A percentile compares a stretch with the other conserved stretches of the same genome.
These are phyloP conservation scores for Venturia effusa DNA, from an alignment of 2,329 filamentous ascomycete species.

Conservation along the genomic window DNA sequence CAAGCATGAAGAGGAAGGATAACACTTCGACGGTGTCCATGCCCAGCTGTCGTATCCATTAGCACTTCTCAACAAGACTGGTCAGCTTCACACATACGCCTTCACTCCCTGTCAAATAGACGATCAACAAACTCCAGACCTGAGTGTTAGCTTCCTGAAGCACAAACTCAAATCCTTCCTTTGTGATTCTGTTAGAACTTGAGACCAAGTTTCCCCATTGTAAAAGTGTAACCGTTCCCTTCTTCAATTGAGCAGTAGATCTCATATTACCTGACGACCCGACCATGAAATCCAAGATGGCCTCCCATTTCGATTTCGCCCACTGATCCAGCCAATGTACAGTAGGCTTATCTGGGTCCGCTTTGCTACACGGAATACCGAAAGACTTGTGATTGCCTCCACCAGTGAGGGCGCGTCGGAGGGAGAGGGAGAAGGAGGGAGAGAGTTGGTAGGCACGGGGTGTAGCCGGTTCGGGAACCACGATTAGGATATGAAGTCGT, in stretches of 20 bases:
- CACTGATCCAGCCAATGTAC: slow-evolving; percentile 70
- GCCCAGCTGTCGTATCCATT: slow-evolving; percentile 34
- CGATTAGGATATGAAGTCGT: slow-evolving; percentile 72
- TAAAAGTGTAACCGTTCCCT: slow-evolving; percentile 76
- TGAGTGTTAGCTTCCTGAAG: slow-evolving; percentile 93
- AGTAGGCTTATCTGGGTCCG: slow-evolving; percentile 47
- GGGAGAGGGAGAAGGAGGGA: slow-evolving; percentile 69
- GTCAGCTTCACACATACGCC: slow-evolving; percentile 27
- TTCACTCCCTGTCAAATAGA: slow-evolving; percentile 82
- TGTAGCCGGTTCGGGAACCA: slow-evolving; percentile 43
- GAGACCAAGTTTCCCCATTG: slow-evolving; percentile 68
- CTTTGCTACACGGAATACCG: slow-evolving; percentile 66
- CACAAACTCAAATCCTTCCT: slow-evolving; percentile 88
- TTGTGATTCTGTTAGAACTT: slow-evolving; percentile 57
- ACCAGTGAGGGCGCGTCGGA: slow-evolving; percentile 79
- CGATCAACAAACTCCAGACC: slow-evolving; percentile 87
- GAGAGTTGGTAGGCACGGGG: slow-evolving; percentile 66
- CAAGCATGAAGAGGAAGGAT: slow-evolving; percentile 90
- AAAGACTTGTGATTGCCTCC: slow-evolving; percentile 80
- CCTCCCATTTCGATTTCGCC: slow-evolving; percentile 85
- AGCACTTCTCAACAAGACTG: background rate
- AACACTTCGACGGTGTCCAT: slow-evolving; percentile 91
- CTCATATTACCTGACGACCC: slow-evolving; percentile 36
- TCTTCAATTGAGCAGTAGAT: slow-evolving; percentile 30
- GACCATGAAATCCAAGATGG: slow-evolving; percentile 91